Conservation (phyloP, 2,329 filamentous ascomycete genomes). For the Apiospora koreana region DNA sequence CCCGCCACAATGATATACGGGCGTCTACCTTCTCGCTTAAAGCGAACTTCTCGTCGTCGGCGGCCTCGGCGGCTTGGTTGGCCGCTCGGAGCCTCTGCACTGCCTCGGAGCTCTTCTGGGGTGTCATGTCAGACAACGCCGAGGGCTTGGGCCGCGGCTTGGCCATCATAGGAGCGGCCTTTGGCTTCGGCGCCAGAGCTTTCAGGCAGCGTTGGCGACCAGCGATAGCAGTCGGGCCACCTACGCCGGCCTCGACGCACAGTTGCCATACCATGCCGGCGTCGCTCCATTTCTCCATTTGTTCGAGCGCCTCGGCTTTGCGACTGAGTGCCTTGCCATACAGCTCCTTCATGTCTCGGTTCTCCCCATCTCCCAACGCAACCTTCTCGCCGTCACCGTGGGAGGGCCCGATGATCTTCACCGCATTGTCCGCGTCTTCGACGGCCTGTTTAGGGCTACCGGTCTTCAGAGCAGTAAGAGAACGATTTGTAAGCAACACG, state of each 20-base stretch:
- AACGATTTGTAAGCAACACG: conserved; percentile 87
- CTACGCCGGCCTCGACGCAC: conserved; percentile 81
- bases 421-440: conserved; percentile 77
- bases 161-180: conserved; percentile 44
- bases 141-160: conserved; percentile 46
- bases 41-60: conserved; percentile 91
- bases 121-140: conserved; percentile 40
- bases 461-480: conserved; percentile 86
- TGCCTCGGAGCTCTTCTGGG: conserved; percentile 66
- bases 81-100: conserved; percentile 81
- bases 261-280: conserved; percentile 78
- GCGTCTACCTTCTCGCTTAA: conserved; percentile 85
- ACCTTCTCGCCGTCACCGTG: conserved; percentile 82
- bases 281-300: conserved; percentile 92
- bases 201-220: conserved; percentile 89
- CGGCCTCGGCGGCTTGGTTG: conserved; percentile 80
- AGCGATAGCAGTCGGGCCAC: conserved; percentile 80
- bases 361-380: conserved; percentile 62
- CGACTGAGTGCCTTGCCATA: conserved; percentile 92
- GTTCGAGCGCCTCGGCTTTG: conserved; percentile 93
- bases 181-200: conserved; percentile 70
- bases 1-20: conserved; percentile 77
- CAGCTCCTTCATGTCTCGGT: conserved; percentile 88
- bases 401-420: conserved; percentile 76
- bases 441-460: conserved; percentile 89